Evolutionary conservation across 108 stramenopile genomes (phyloP).

Genomic region (Epipyxis sp.): DNA sequence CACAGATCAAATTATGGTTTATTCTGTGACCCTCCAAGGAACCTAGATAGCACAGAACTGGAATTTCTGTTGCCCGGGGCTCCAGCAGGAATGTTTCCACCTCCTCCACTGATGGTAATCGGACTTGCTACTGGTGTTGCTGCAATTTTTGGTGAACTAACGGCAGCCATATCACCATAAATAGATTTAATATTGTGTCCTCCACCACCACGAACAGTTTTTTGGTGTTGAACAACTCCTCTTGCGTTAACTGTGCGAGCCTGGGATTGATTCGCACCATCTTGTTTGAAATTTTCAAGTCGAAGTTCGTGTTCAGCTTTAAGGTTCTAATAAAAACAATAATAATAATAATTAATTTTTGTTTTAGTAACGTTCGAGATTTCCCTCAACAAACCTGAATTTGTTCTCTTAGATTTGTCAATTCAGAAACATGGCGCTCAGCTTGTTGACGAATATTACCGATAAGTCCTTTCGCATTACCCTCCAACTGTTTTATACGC

Average conservation of each 20-base stretch:
- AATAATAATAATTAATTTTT: no score
- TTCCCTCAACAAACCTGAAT: constrained; percentile 9
- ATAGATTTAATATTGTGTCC: not conserved
- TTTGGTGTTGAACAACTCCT: not conserved
- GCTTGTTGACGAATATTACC: constrained; percentile 23
- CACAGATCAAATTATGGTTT: no score
- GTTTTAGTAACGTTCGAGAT: no score
- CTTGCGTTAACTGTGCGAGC: not conserved
- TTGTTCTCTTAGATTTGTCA: not conserved
- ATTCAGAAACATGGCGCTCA: constrained; percentile 17
- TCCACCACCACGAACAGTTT: not conserved
- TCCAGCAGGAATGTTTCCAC: no score
- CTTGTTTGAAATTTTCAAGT: not conserved
- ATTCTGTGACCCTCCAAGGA: no score
- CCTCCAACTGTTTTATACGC: constrained; percentile 41
- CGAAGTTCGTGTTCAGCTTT: not conserved
- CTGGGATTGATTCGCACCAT: not conserved
- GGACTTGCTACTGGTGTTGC: no score
- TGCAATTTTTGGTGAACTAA: no score
- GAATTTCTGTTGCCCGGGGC: no score
- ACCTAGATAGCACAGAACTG: no score
- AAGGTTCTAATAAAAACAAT: no score
- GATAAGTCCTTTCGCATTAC: not conserved
- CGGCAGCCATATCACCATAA: no score
- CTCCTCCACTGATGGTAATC: no score